Percentiles rank a stretch among this genome's conserved stretches.
Conservation (phyloP, 176 grass and related monocot species). For the Cocos nucifera region DNA sequence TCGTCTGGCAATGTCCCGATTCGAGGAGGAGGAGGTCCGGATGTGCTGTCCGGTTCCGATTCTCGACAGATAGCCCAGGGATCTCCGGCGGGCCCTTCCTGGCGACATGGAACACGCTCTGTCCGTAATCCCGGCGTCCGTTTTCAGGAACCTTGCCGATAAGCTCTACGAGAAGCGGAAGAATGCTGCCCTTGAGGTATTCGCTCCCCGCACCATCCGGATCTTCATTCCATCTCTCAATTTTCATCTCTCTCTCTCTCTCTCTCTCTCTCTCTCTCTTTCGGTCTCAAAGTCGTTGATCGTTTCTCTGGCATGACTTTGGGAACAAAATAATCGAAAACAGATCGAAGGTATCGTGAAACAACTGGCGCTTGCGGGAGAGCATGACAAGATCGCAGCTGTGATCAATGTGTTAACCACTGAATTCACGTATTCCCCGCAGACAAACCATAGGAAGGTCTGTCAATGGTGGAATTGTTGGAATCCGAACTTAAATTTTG, state of each 20-base stretch:
- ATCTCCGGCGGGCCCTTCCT: not conserved
- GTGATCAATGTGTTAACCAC: constrained; percentile 49
- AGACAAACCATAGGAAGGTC: constrained; percentile 95
- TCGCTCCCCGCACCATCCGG: constrained; percentile 14
- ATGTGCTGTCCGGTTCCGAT: not conserved
- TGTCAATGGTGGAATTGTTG: not conserved
- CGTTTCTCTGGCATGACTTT: too few relatives aligned
- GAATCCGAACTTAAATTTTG: too few relatives aligned
- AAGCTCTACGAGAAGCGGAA: constrained; percentile 99
- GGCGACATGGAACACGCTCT: constrained; percentile 45
- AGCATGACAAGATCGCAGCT: constrained; percentile 87
- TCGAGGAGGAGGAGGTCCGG: not conserved
- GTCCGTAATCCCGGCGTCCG: constrained; percentile 61
- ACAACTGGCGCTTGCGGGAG: constrained; percentile 52
- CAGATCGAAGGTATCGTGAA: constrained; percentile 95
- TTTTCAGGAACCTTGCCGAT: constrained; percentile 89
- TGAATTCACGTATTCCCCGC: constrained; percentile 65
- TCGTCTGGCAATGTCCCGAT: constrained; percentile 8
- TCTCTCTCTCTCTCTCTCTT: too few relatives aligned
- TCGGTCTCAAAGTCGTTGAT: too few relatives aligned
- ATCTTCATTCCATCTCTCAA: too few relatives aligned
- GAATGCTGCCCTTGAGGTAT: constrained; percentile 97
- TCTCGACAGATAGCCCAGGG: constrained; percentile 1
- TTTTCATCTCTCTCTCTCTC: too few relatives aligned
- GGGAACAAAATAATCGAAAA: not conserved